A percentile compares a stretch with the other conserved stretches of the same genome.
Conservation (phyloP, 2,329 filamentous ascomycete genomes). For the Phaeosphaeriaceae sp. region DNA sequence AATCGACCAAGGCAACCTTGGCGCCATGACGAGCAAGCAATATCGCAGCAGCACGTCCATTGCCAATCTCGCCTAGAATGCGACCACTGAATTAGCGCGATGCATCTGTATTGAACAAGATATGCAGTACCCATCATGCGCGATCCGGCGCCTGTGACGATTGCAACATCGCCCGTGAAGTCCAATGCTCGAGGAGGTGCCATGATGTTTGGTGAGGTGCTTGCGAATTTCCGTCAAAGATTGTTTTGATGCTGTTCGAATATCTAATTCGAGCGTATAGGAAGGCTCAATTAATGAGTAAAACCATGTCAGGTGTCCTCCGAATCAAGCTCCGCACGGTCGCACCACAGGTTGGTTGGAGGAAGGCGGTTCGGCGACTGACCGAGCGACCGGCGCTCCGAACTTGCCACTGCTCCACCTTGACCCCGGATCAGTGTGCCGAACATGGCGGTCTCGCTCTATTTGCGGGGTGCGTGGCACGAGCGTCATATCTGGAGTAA, state of each 20-base stretch:
- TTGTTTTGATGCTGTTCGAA: background rate
- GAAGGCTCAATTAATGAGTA: background rate
- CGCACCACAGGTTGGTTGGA: background rate
- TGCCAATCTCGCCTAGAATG: constrained; percentile 66
- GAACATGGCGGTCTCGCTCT: too few relatives aligned
- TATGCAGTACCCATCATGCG: constrained; percentile 53
- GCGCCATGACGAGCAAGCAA: constrained; percentile 81
- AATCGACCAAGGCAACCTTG: constrained; percentile 71
- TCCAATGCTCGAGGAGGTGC: constrained; percentile 8
- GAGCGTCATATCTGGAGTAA: too few relatives aligned
- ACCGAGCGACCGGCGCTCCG: background rate
- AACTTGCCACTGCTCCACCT: background rate
- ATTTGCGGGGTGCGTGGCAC: too few relatives aligned
- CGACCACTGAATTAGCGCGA: background rate
- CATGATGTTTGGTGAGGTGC: background rate
- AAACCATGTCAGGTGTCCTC: background rate
- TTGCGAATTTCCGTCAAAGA: background rate
- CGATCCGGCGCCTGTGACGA: constrained; percentile 16
- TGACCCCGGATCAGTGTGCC: too few relatives aligned
- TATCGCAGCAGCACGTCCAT: constrained; percentile 75
- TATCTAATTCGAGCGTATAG: background rate
- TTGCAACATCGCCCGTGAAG: constrained; percentile 19
- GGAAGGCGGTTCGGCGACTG: background rate
- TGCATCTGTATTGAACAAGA: background rate
- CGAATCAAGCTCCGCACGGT: background rate